A percentile compares a stretch with the other conserved stretches of the same genome.
Conservation (phyloP, 2,329 filamentous ascomycete genomes). For the Aspergillus neotritici region DNA sequence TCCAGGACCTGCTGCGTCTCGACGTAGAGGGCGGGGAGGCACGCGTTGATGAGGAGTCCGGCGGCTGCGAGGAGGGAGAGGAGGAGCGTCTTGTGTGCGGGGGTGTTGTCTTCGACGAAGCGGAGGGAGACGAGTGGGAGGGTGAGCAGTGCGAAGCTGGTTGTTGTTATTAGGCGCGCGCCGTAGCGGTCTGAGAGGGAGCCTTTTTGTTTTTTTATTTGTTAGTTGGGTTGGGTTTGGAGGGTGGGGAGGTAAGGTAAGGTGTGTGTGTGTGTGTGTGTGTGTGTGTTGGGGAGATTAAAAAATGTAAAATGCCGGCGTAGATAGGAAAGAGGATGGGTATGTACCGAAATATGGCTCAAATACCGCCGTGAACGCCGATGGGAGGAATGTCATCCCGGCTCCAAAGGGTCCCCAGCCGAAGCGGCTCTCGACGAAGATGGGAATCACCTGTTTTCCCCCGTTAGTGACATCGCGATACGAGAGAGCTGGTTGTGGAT, state of each 20-base stretch:
- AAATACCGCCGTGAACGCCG: constrained; percentile 58
- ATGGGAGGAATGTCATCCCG: constrained; percentile 53
- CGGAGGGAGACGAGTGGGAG: constrained; percentile 62
- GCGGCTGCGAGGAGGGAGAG: constrained; percentile 57
- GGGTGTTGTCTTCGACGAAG: constrained; percentile 53
- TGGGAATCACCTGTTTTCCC: constrained; percentile 41
- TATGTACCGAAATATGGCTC: constrained; percentile 50
- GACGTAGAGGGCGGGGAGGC: constrained; percentile 63
- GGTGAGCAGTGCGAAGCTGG: constrained; percentile 50
- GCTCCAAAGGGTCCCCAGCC: constrained; percentile 53
- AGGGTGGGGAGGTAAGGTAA: neutral
- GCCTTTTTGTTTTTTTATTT: constrained; percentile 34
- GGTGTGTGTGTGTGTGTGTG: no score
- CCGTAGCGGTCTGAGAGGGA: constrained; percentile 53
- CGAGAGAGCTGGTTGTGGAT: neutral
- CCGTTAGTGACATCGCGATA: no score
- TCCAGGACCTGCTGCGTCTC: constrained; percentile 55
- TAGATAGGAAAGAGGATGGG: no score
- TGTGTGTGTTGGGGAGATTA: no score
- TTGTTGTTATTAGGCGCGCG: constrained; percentile 55
- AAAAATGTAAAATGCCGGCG: no score
- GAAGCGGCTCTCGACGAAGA: constrained; percentile 52
- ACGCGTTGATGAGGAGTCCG: constrained; percentile 54
- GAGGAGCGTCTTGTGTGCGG: constrained; percentile 59
- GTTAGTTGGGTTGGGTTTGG: neutral